Evolutionary conservation across 768 basidiomycete species (phyloP), one percentile per base, ranked within the genome.

Genomic region (Lentinula boryana): DNA sequence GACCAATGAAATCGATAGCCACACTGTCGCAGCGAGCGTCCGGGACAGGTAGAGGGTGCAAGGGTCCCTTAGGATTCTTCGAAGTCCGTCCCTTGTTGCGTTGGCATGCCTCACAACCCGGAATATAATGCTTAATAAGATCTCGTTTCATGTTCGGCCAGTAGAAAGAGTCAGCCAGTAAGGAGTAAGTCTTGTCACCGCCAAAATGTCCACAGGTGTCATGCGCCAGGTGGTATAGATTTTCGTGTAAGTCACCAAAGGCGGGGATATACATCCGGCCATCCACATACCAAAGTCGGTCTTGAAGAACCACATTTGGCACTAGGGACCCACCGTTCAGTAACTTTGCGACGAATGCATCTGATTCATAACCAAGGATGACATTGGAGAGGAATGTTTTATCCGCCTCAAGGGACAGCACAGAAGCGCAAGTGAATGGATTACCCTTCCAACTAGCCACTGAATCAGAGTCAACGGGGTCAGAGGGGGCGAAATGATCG

Each of bases 1-100:
- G 71, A 0, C 71, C 69, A 15, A 72, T 60, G 48, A 72, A 72
- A 38, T 72, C 67, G 0, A 72, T 64, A 0, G 62, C 62, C 5
- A 72, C 54, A 0, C 54, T 60, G 5, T 64, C 53, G 0, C 64
- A 56, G 9, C 58, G 31, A 0, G 16, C 31, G 27, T 67, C 65
- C 0, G 66, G 64, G 2, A 71, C 55, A 1, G 67, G 63, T 0
- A 68, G 46, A 0, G 69, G 68, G 41, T 74, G 71, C 0, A 62
- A 40, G 18, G 61, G 61, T 2, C 70, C 67, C 1, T 64, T 33
- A n/a, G 36, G 36, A 1, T 66, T 64, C 16, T 58, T 53, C 1
- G 61, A 51, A 0, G 69, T 68, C 0, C 33, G 50, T 0, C 62
- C 52, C 57, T 77, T 76, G 64, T 74, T 69, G 0, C 68, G 56